A percentile compares a stretch with the other conserved stretches of the same genome.
Evolutionary conservation across 441 rosid genomes (phyloP).

Genomic region (Capsella rubella): DNA sequence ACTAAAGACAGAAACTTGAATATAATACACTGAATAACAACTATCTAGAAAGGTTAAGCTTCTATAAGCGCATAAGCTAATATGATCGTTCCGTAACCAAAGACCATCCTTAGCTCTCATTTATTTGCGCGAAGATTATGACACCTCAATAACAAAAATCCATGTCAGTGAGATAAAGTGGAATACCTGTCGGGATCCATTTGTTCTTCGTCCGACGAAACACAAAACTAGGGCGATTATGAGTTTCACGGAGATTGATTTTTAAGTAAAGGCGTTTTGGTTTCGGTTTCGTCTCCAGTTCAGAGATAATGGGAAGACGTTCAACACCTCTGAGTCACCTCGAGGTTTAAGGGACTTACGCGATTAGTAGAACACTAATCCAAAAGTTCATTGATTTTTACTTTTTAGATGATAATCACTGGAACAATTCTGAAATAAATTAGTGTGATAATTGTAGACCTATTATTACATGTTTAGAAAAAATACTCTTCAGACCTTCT

Average conservation of each 20-base stretch:
- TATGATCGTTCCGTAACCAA: conserved; percentile 23
- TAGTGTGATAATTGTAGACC: background rate
- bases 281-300: conserved; percentile 6
- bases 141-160: background rate
- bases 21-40: background rate
- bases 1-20: background rate
- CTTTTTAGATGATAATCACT: background rate
- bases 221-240: conserved; percentile 25
- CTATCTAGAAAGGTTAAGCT: background rate
- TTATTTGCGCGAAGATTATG: background rate
- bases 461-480: background rate
- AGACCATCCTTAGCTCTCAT: conserved; percentile 3
- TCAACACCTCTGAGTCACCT: background rate
- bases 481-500: too few relatives aligned
- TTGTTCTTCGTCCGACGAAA: conserved; percentile 22
- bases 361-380: background rate
- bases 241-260: background rate
- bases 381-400: too few relatives aligned
- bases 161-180: background rate
- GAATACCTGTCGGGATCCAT: conserved; percentile 46
- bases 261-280: conserved; percentile 16
- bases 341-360: conserved; percentile 1
- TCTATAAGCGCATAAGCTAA: conserved; percentile 8
- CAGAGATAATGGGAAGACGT: conserved; percentile 6
- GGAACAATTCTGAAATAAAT: background rate